These are phyloP conservation scores for Aspergillus brasiliensis DNA, from an alignment of 2,329 filamentous ascomycete species.

Conservation along the genomic window DNA sequence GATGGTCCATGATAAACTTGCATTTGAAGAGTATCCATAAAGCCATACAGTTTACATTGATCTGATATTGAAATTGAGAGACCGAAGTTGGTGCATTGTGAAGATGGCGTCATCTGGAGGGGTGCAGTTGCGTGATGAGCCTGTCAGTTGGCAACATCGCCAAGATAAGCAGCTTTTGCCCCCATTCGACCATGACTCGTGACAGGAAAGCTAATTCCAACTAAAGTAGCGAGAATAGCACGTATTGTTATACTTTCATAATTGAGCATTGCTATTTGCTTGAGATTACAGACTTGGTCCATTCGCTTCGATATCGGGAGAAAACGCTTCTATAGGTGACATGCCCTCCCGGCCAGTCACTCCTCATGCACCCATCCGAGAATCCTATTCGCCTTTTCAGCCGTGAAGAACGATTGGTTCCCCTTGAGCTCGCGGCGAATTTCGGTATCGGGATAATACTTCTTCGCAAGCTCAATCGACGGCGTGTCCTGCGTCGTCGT, in stretches of 20 bases:
- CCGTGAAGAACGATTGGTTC: conserved; percentile 27
- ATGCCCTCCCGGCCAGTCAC: conserved; percentile 16
- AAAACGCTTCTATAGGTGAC: not conserved
- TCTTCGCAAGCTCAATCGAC: conserved; percentile 25
- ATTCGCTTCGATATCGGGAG: not conserved
- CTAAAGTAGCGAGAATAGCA: too few relatives aligned
- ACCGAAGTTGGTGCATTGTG: too few relatives aligned
- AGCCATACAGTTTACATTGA: too few relatives aligned
- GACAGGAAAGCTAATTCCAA: not conserved
- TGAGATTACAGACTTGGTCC: not conserved
- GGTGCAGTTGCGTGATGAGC: not conserved
- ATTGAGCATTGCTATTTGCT: not conserved
- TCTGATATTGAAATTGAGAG: not conserved
- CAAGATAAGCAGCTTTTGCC: not conserved
- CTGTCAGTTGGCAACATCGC: not conserved
- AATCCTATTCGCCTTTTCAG: conserved; percentile 15
- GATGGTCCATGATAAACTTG: not conserved
- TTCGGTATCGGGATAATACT: conserved; percentile 29
- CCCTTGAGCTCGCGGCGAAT: conserved; percentile 24
- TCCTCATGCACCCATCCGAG: conserved; percentile 36
- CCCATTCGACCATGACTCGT: not conserved
- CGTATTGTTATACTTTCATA: too few relatives aligned
- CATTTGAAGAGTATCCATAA: not conserved
- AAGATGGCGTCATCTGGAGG: not conserved
- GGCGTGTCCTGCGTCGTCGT: conserved; percentile 29